A percentile compares a stretch with the other conserved stretches of the same genome.
Evolutionary conservation across 352 stramenopile species (phyloP).

Genomic region (Aphanomyces euteiches): DNA sequence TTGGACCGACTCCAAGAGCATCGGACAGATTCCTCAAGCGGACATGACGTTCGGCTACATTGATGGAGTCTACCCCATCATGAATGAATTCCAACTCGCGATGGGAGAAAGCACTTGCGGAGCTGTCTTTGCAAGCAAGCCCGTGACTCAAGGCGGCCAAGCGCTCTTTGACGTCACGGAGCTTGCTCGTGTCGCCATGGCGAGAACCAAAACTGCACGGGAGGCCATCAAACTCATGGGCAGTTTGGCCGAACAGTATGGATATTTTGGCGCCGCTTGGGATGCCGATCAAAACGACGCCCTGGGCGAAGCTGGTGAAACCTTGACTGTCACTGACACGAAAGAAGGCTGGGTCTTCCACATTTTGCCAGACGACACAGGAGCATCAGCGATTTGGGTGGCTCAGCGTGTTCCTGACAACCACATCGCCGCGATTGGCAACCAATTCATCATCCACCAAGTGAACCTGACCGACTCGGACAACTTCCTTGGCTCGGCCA

Average conservation of each 20-base stretch:
- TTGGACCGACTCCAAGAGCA: conserved; percentile 52
- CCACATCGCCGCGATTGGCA: conserved; percentile 62
- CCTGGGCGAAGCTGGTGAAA: conserved; percentile 80
- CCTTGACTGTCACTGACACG: conserved; percentile 86
- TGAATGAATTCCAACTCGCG: conserved; percentile 78
- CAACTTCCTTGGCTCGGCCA: conserved; percentile 87
- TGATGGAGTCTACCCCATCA: conserved; percentile 74
- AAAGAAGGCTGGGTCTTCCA: conserved; percentile 95
- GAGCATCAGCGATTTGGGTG: conserved; percentile 86
- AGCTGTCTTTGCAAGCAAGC: conserved; percentile 58
- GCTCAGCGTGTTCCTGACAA: conserved; percentile 87
- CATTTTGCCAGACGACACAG: conserved; percentile 91
- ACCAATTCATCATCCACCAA: conserved; percentile 93
- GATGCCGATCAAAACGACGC: conserved; percentile 44
- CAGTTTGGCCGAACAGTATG: conserved; percentile 87
- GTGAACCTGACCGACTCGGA: conserved; percentile 68
- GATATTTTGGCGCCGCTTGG: conserved; percentile 90
- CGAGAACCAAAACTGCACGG: conserved; percentile 73
- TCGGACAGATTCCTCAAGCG: conserved; percentile 66
- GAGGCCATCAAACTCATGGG: conserved; percentile 90
- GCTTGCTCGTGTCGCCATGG: conserved; percentile 86
- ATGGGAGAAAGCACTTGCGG: conserved; percentile 81
- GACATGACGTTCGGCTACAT: conserved; percentile 71
- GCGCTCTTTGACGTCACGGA: conserved; percentile 87
- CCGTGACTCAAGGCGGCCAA: conserved; percentile 56